Conservation (phyloP, 2,329 filamentous ascomycete genomes). For the Mollisia scopiformis region DNA sequence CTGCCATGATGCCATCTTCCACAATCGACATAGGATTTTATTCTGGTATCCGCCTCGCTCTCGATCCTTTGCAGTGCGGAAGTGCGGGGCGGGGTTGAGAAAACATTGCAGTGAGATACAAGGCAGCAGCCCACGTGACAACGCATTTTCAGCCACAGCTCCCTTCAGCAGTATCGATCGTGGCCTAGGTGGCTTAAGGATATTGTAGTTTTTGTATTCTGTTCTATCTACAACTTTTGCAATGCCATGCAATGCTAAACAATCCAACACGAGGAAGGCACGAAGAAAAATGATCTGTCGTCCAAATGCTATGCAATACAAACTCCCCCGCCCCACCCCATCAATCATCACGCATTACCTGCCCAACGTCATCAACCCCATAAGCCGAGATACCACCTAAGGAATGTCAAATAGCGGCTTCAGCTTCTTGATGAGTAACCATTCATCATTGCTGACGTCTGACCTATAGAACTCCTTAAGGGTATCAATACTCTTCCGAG, state of each 20-base stretch:
- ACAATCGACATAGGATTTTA: no score
- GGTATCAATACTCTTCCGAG: slow-evolving; percentile 85
- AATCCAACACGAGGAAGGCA: neutral
- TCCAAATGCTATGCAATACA: slow-evolving; percentile 13
- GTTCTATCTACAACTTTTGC: slow-evolving; percentile 13
- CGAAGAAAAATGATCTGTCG: neutral
- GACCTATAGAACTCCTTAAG: slow-evolving; percentile 94
- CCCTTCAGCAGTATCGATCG: neutral
- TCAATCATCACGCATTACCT: neutral
- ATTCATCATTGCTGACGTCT: slow-evolving; percentile 90
- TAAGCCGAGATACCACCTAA: slow-evolving; percentile 5
- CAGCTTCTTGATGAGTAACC: slow-evolving; percentile 91
- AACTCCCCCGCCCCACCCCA: neutral
- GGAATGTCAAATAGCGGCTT: slow-evolving; percentile 90
- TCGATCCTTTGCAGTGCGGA: no score
- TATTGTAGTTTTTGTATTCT: neutral
- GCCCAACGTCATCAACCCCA: neutral
- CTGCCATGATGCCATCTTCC: no score
- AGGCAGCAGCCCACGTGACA: neutral
- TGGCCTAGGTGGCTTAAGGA: neutral
- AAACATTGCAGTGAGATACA: no score
- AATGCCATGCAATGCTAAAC: slow-evolving; percentile 5
- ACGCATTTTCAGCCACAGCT: neutral
- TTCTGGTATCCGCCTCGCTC: no score
- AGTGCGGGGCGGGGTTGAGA: no score